Base-by-base conservation (phyloP, 495 filamentous ascomycete species). In the Penicillium psychrofluorescens region DNA sequence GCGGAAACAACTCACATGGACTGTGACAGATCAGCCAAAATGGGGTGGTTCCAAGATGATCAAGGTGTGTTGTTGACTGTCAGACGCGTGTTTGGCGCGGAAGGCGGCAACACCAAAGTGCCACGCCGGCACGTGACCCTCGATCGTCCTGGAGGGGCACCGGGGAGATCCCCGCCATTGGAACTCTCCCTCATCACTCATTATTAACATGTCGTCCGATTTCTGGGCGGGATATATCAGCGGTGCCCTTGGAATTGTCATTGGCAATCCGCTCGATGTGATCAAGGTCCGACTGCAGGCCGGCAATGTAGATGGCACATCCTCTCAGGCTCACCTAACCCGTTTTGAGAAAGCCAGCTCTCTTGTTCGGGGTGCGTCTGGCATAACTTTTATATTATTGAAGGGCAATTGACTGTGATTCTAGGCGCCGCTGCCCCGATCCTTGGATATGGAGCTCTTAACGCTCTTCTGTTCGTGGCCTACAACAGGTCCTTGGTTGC, bases 161-260 rank as follows among this genome's bases (percentile, higher is more conserved):
- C 22, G 2, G 14, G 46, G 56, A 46, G 39, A 44, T 31, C 30
- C 16, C 41, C 7, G 27, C 29, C 28, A 8, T 44, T 37, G 31
- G 15, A n/a, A 29, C 29, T 40, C 38, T 12, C 15, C 29, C 15
- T 31, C 28, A 9, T 28, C 7, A 29, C 6, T 9, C n/a, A 22
- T 10, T 31, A 39, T 13, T 36, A 37, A 29, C 30, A 90, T 90
- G 85, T 84, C 84, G 29, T 76, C 85, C 44, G 88, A 91, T 64
- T 95, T 92, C 66, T 90, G 82, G 84, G 84, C 79, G 45, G 85
- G 89, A 51, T 95, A 95, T 64, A 66, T 91, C 50, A 88, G 83
- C 54, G 90, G 90, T 12, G 87, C 83, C 40, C 71, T 79, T 6
- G 84, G 86, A 35, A 95, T 95, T 51, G 67, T 92, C 31, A 82